Conservation (phyloP, 2,329 filamentous ascomycete genomes). For the Penicillium sp. region DNA sequence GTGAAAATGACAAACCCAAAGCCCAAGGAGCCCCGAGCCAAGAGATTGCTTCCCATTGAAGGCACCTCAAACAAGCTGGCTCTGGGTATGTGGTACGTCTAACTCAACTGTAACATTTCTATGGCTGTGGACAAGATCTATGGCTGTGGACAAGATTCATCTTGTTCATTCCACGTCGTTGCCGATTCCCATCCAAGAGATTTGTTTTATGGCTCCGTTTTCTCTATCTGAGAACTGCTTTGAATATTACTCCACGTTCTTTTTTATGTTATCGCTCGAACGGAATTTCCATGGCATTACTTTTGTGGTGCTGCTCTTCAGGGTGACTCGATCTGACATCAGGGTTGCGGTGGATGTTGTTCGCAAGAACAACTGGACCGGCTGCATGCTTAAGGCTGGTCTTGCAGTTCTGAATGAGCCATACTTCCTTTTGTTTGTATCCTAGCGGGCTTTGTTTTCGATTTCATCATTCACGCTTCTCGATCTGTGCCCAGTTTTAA, state of each 20-base stretch:
- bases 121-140: background rate
- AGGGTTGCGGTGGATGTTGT: background rate
- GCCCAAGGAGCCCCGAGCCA: slow-evolving; percentile 30
- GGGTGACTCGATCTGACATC: background rate
- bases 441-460: background rate
- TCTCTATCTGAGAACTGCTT: background rate
- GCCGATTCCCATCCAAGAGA: background rate
- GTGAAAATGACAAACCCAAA: slow-evolving; percentile 34
- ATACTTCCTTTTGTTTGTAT: background rate
- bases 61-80: slow-evolving; percentile 30
- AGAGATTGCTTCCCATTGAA: slow-evolving; percentile 39
- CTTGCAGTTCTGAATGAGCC: background rate
- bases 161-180: background rate
- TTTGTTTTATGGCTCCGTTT: background rate
- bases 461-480: background rate
- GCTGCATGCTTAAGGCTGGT: background rate
- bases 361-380: background rate
- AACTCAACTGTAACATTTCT: background rate
- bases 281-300: background rate
- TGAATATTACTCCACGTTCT: background rate
- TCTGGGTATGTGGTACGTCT: slow-evolving; percentile 46
- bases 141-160: background rate
- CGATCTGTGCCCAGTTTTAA: background rate
- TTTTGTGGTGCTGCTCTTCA: background rate
- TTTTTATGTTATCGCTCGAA: background rate